Evolutionary conservation across 768 basidiomycete genomes (phyloP), one percentile per base, ranked within the genome.

Genomic region (Galerina marginata): DNA sequence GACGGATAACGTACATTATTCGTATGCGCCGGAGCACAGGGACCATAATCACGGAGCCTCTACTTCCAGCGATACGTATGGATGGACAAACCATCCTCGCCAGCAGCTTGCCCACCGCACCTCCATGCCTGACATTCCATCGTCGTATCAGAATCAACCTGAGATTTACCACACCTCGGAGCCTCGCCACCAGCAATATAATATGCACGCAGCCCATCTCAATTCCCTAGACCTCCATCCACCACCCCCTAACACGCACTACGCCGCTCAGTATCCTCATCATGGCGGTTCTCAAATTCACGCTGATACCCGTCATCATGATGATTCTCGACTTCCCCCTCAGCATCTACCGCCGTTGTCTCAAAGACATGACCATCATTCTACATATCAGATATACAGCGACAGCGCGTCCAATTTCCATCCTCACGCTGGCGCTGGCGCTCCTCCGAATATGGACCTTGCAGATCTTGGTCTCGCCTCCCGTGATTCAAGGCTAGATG

Each of bases 401-500:
- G 51, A 40, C 16, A 40, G 51, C n/a, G 33, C 39, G 2, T 40
- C 51, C 2, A 20, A 40, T 40, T 53, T 40, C 51, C 51, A 54
- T 42, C 23, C 63, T 38, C 67, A 68, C 2, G 23, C 55, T 2
- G 67, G 61, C 2, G 66, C 59, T 1, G 67, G 61, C 2, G 66
- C 59, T 3, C 59, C 63, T 16, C 59, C 69, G 29, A 69, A 74
- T 45, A 62, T 79, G 15, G 85, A 86, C 54, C 73, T 90, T 15
- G 82, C 85, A 0, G 80, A 85, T 56, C 77, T 90, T 3, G 89
- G 89, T 6, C 73, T 90, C 25, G 85, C 86, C 4, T 75, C 86
- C 9, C 66, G 85, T 14, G 86, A 88, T 58, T 83, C 83, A 14
- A 77, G 82, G n/a, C 80, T 88, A 55, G 86, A 87, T 63, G 85